Evolutionary conservation across 1,284 basidiomycete genomes (phyloP), one percentile per base, ranked within the genome.

Genomic region (Coriolopsis trogii): DNA sequence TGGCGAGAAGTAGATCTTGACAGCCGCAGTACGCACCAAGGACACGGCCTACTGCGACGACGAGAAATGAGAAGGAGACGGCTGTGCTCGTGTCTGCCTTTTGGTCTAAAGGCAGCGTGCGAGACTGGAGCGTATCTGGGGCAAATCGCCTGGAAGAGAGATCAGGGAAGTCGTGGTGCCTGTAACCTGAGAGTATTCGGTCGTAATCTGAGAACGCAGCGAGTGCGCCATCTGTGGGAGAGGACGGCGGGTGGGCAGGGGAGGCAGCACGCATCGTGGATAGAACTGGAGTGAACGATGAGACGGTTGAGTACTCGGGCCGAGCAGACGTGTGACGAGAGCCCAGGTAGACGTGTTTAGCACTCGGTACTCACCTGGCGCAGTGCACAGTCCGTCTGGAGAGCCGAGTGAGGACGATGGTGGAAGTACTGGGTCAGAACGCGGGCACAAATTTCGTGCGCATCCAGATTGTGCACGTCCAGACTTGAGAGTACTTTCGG

Each of bases 11-110:
- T 5, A 79, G 56, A 55, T 79, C 75, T 2, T 65, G 62, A 24
- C 59, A 62, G 29, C 67, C 70, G 49, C 70, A 73, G 56, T 77
- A 78, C 33, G 66, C 60, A 28, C 74, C 76, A 8, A 79, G 61
- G 23, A 74, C 58, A 12, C 70, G 66, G 4, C 67, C 69, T 34
- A 74, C 61, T 5, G 71, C 69, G 7, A 52, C 46, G 16, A 69
- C 60, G 16, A 76, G 53, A 30, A 66, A 40, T 26, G 64, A 45
- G 21, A 63, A 53, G 12, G 48, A 24, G 12, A 41, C 37, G 41
- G 39, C 16, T 9, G 41, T 30, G 30, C 44, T 23, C 16, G 26
- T 23, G 7, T 33, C 40, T 18, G 37, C 24, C 33, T 37, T 43
- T 16, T 39, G 39, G 15, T 43, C 15, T 12, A 59, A 21, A 38